These are phyloP conservation scores for Nakazawaea pomicola DNA, from an alignment of 805 yeast species.

Conservation along the genomic window DNA sequence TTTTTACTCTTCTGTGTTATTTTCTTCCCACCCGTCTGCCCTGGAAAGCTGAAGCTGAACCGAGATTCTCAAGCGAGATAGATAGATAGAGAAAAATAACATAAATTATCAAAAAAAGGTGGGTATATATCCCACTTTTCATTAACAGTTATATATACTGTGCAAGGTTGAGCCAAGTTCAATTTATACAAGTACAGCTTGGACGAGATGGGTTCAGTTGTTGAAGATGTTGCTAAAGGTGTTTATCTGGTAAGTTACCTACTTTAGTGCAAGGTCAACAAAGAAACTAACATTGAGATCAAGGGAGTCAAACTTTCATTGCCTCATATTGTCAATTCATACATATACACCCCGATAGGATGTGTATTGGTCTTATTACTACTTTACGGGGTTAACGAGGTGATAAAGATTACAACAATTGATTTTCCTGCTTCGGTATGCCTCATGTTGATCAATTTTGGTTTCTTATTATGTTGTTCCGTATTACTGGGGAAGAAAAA, in stretches of 20 bases:
- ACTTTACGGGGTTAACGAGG: conserved; percentile 49
- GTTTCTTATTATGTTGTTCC: conserved; percentile 36
- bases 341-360: conserved; percentile 45
- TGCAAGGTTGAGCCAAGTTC: too few relatives aligned
- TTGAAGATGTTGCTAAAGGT: not conserved
- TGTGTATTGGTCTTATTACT: conserved; percentile 37
- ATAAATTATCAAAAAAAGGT: too few relatives aligned
- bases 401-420: conserved; percentile 41
- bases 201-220: not conserved
- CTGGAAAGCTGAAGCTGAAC: too few relatives aligned
- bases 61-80: too few relatives aligned
- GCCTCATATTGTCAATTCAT: conserved; percentile 36
- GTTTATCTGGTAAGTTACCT: not conserved
- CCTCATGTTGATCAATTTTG: conserved; percentile 58
- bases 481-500: conserved; percentile 29
- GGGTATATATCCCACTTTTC: too few relatives aligned
- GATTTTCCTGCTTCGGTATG: conserved; percentile 68
- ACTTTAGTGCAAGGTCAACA: too few relatives aligned
- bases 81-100: too few relatives aligned
- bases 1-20: not conserved
- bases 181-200: too few relatives aligned
- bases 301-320: conserved; percentile 14
- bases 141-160: too few relatives aligned
- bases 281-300: too few relatives aligned
- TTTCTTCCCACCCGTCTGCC: not conserved